A percentile compares a stretch with the other conserved stretches of the same genome.
phyloP scores from a whole-genome alignment of 163 green algal species.

The Volvox carteri region DNA sequence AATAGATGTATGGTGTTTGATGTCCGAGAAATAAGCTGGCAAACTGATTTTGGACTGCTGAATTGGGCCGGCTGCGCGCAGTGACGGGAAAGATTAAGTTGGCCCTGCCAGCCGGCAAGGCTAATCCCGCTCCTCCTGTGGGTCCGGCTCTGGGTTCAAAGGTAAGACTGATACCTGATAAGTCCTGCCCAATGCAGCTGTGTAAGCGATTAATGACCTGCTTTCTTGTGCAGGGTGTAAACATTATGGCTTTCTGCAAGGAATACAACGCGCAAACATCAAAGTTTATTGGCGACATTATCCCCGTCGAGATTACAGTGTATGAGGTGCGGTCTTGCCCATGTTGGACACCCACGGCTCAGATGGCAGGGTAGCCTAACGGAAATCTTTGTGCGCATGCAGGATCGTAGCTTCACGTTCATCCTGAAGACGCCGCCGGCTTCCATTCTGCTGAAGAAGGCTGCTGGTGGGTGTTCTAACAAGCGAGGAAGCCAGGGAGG shows the following conservation, averaged over 20 bases:
- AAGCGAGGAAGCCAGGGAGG: too few species aligned
- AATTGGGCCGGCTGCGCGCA: conserved; percentile 53
- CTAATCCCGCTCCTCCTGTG: conserved; percentile 97
- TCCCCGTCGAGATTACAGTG: conserved; percentile 99
- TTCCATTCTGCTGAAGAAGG: conserved; percentile 96
- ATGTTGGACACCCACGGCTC: too few species aligned
- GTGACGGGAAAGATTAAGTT: conserved; percentile 98
- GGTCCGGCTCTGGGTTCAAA: conserved; percentile 97
- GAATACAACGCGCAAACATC: conserved; percentile 98
- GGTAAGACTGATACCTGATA: conserved; percentile 63
- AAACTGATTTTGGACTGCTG: not conserved
- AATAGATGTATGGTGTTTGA: not conserved
- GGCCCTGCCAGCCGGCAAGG: conserved; percentile 97
- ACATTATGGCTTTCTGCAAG: conserved; percentile 99
- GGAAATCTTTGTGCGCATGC: conserved; percentile 28
- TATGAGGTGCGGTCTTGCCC: conserved; percentile 85
- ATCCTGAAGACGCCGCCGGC: conserved; percentile 98
- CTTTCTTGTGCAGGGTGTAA: conserved; percentile 90
- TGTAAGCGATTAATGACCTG: not conserved
- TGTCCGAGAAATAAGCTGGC: not conserved
- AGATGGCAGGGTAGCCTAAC: too few species aligned
- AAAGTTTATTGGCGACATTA: conserved; percentile 97
- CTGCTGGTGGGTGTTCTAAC: conserved; percentile 86
- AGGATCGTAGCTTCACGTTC: conserved; percentile 98
- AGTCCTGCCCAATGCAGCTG: not conserved